Base-by-base conservation (phyloP, 1,284 basidiomycete genomes). In the Leucoagaricus sp. region DNA sequence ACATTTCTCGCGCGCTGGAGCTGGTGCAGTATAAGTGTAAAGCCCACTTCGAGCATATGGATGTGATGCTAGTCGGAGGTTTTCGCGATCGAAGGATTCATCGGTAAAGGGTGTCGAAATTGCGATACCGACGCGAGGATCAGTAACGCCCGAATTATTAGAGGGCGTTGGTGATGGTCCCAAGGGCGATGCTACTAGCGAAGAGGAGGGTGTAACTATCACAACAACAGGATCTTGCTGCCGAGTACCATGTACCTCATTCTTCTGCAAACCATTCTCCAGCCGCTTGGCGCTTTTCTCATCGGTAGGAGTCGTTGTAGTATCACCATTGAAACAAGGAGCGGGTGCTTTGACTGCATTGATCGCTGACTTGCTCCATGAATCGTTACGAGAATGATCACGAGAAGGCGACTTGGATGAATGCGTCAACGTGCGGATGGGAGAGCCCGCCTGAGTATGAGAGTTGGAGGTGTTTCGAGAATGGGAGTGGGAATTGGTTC, bases 121-220 rank as follows among this genome's bases (percentile, higher is more conserved):
- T 4, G 89, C 89, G 54, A 91, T 82, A 2, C 88, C 89, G 7
- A 89, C 76, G 23, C 70, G 66, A 3, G 68, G 58, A 42, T 73
- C 71, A 44, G 65, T 72, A 8, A 63, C 55, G 7, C 55, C 61
- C 15, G 72, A 72, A 8, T 65, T 72, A 34, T 59, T 44, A 28
- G 60, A 57, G 9, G 61, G 58, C 12, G 50, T 59, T 36, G 56
- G 55, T 13, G 55, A 57, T 28, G 40, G 33, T 19, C 48, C 54
- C 10, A 21, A 21, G 12, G 13, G 28, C 49, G 50, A 19, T 49
- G 29, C 47, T 52, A 28, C 50, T 51, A 8, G 60, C 46, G 17
- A 54, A 28, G 12, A 46, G 34, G 29, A 45, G 19, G 29, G 57
- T 53, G 67, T 72, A 54, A 58, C 61, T 3, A 60, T 64, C n/a